These are phyloP conservation scores for Beta vulgaris DNA, from an alignment of 148 eudicot species.

Conservation along the genomic window DNA sequence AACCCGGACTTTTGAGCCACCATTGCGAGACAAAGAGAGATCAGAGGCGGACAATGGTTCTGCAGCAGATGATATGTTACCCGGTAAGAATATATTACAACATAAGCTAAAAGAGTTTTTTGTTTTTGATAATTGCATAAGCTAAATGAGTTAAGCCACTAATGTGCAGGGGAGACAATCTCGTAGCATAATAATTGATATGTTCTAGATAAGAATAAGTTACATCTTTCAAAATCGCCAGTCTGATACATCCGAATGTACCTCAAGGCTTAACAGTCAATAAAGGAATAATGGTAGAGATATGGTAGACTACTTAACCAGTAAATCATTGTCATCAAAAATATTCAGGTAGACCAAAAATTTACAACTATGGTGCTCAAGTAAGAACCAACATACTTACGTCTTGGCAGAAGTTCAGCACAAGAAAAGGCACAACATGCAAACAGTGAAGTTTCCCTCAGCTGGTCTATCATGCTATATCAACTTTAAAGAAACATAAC, in stretches of 20 bases:
- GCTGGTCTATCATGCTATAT: neutral
- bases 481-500: slow-evolving; percentile 1
- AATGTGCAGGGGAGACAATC: neutral
- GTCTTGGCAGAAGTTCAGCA: neutral
- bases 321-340: neutral
- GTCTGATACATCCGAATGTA: no score
- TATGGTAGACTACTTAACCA: neutral
- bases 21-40: slow-evolving; percentile 33
- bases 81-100: neutral
- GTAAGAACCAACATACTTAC: neutral
- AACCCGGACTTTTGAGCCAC: slow-evolving; percentile 49
- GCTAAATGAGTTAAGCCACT: neutral
- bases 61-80: slow-evolving; percentile 27
- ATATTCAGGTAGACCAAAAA: neutral
- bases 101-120: no score
- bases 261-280: neutral
- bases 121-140: no score
- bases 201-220: neutral
- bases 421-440: neutral
- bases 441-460: neutral
- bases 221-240: neutral
- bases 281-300: no score
- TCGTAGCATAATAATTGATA: neutral
- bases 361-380: neutral
- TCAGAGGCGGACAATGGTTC: slow-evolving; percentile 50